phyloP scores from a whole-genome alignment of 192 early-diverging fungal genomes.

The Lobosporangium transversale region DNA sequence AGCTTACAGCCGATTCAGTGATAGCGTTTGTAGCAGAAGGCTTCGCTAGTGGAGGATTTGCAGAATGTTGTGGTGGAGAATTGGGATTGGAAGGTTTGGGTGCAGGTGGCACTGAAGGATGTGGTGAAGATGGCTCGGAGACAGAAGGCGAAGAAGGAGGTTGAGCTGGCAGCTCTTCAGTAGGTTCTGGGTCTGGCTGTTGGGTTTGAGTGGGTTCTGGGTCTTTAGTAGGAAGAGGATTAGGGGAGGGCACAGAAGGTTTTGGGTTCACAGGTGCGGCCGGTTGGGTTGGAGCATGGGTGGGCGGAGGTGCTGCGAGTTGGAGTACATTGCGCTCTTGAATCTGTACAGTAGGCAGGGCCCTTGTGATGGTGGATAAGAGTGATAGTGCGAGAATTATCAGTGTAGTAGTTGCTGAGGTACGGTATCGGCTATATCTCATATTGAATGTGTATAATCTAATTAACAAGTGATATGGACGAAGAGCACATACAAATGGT shows the following conservation, averaged over 20 bases:
- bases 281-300: neutral
- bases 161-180: neutral
- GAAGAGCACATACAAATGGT: slow-evolving; percentile 2
- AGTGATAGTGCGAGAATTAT: too few relatives aligned
- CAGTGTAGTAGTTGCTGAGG: too few relatives aligned
- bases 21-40: neutral
- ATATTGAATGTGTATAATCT: too few relatives aligned
- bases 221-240: neutral
- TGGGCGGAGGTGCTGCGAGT: neutral
- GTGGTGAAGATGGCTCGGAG: neutral
- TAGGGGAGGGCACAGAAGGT: neutral
- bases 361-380: neutral
- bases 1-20: neutral
- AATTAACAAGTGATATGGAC: neutral
- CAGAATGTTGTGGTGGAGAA: neutral
- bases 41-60: neutral
- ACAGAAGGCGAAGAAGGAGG: neutral
- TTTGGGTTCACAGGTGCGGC: neutral
- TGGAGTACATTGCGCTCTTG: neutral
- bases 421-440: too few relatives aligned
- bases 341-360: neutral
- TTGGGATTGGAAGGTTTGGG: slow-evolving; percentile 12
- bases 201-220: neutral
- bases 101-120: neutral
- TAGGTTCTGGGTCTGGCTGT: neutral